Percentiles rank a stretch among this genome's conserved stretches.
Evolutionary conservation across 148 eudicot genomes (phyloP).

Genomic region (Spergularia bocconei): DNA sequence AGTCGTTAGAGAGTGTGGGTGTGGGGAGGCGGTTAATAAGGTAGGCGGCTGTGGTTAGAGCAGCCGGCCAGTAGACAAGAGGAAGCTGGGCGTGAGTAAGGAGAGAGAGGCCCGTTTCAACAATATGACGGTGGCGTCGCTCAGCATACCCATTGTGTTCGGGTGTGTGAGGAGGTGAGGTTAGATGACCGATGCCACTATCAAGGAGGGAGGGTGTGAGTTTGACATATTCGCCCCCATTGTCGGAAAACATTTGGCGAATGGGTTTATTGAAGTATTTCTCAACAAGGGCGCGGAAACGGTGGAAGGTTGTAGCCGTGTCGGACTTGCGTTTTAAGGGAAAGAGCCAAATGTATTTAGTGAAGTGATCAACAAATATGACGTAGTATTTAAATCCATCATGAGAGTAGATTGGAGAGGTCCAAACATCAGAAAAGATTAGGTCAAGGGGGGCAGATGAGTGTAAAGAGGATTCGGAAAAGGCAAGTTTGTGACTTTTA

Average conservation of each 20-base stretch:
- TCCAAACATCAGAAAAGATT: constrained; percentile 6
- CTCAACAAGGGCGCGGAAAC: not conserved
- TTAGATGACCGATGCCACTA: constrained; percentile 9
- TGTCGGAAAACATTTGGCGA: not conserved
- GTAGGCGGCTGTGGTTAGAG: too few relatives aligned
- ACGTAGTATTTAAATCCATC: not conserved
- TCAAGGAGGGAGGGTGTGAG: not conserved
- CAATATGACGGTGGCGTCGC: not conserved
- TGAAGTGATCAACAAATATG: constrained; percentile 2
- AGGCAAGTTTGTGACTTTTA: constrained; percentile 5
- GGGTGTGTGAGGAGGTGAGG: constrained; percentile 13
- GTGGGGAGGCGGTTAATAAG: too few relatives aligned
- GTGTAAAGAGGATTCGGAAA: too few relatives aligned
- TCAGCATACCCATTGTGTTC: not conserved
- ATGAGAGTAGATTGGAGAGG: not conserved
- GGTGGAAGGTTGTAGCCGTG: not conserved
- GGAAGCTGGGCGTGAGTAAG: too few relatives aligned
- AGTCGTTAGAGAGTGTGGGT: too few relatives aligned
- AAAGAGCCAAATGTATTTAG: constrained; percentile 6
- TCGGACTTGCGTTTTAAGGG: not conserved
- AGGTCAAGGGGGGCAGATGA: not conserved
- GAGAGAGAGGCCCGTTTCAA: too few relatives aligned
- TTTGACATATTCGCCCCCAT: constrained; percentile 11
- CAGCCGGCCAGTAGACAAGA: too few relatives aligned
- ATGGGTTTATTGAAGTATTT: not conserved